These are phyloP conservation scores for Hypoxylon lenormandii DNA, from an alignment of 495 filamentous ascomycete genomes.

Conservation along the genomic window DNA sequence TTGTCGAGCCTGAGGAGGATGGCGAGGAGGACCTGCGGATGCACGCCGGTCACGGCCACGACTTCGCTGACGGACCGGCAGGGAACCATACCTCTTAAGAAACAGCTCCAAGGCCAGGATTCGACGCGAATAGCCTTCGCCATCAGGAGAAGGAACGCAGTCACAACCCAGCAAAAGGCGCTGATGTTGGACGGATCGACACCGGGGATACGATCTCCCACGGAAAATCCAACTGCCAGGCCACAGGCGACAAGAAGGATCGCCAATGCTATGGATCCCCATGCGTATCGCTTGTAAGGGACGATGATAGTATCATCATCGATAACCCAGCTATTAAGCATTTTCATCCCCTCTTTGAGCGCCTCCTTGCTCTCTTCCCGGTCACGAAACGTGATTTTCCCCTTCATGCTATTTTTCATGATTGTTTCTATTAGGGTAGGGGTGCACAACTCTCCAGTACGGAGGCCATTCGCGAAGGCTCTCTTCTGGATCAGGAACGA, in stretches of 20 bases:
- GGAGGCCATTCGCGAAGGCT: conserved; percentile 2
- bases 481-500: conserved; percentile 11
- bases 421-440: background rate
- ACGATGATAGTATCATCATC: conserved; percentile 19
- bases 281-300: conserved; percentile 13
- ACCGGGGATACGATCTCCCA: conserved; percentile 42
- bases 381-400: background rate
- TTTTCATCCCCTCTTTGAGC: conserved; percentile 7
- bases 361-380: conserved; percentile 12
- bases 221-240: conserved; percentile 37
- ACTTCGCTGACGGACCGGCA: conserved; percentile 51
- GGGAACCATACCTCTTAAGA: conserved; percentile 43
- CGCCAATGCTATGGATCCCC: background rate
- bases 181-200: conserved; percentile 56
- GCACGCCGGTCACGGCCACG: conserved; percentile 40
- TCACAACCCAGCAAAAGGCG: conserved; percentile 49
- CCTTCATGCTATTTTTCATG: background rate
- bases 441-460: background rate
- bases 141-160: conserved; percentile 50
- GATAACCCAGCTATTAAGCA: conserved; percentile 25
- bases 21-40: conserved; percentile 47
- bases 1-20: conserved; percentile 49
- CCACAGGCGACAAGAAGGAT: conserved; percentile 14
- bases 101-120: conserved; percentile 54
- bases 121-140: conserved; percentile 46